Base-by-base conservation (phyloP, 495 filamentous ascomycete species). In the Podospora anserina region DNA sequence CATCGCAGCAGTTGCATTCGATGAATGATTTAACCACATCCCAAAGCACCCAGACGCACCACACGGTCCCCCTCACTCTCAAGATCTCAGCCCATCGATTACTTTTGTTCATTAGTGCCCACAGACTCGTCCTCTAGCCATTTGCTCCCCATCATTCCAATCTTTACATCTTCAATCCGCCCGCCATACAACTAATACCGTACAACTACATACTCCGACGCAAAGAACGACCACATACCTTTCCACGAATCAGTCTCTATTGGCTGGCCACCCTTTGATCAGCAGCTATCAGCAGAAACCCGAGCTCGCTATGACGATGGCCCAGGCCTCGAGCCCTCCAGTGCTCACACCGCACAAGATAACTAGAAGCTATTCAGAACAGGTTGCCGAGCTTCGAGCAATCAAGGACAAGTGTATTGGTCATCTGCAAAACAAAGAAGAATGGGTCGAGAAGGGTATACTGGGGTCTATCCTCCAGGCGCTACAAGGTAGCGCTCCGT, bases 361-460 rank as follows among this genome's bases (percentile, higher is more conserved):
- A 72, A 82, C 88, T 56, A 86, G 84, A 63, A 87, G 87, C 68
- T 77, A 84, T 68, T 81, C 83, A 4, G 83, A 87, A 57, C 90
- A 92, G 73, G 82, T 89, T 32, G 81, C 81, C 55, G 85, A 87
- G 61, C 84, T 99, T 56, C 86, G 88, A 59, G 80, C 82, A 30
- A 78, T 98, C 16, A 99, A 96, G 82, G 93, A 97, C 78, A 90
- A 96, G 66, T 82, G 95, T 56, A 88, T 97, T 71, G 95, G 95
- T 39, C 92, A 97, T 79, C 87, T 91, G 28, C 89, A 95, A 75
- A 87, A 88, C 74, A 99, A 99, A 77, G 90, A 93, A 74, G 71
- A 85, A 54, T 93, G 88, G 84, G 80, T 98, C 23, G 79, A 80
- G 61, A 78, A 82, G 60, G 93, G 93, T 16, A 81, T 96, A 28